A percentile compares a stretch with the other conserved stretches of the same genome.
phyloP scores from a whole-genome alignment of 75 land plant genomes.

The Sequoiadendron giganteum region DNA sequence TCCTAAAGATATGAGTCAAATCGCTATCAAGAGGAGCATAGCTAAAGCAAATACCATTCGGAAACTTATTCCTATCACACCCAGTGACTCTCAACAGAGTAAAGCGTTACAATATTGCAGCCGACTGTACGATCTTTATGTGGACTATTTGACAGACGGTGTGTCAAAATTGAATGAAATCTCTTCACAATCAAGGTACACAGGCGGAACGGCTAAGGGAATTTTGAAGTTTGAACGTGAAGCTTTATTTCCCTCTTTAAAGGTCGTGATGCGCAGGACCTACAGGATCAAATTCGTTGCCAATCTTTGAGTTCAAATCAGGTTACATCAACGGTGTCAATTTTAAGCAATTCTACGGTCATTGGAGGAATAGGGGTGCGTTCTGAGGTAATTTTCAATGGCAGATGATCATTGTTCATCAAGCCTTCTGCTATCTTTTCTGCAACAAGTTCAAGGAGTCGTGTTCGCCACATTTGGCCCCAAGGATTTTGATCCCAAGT shows the following conservation, averaged over 20 bases:
- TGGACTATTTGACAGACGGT: not conserved
- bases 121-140: not conserved
- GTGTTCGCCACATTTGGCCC: constrained; percentile 54
- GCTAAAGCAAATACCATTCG: not conserved
- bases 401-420: not conserved
- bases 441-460: constrained; percentile 51
- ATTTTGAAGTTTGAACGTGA: too few relatives aligned
- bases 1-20: not conserved
- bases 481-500: constrained; percentile 74
- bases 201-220: too few relatives aligned
- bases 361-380: too few relatives aligned
- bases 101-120: not conserved
- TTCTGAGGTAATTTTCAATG: too few relatives aligned
- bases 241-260: too few relatives aligned
- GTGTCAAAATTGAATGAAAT: not conserved
- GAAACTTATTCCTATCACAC: not conserved
- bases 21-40: not conserved
- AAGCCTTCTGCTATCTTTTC: constrained; percentile 45
- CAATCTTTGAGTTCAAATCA: too few relatives aligned
- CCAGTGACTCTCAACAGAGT: not conserved
- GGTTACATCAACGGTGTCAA: too few relatives aligned
- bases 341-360: too few relatives aligned
- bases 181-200: not conserved
- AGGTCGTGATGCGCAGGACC: too few relatives aligned
- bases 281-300: too few relatives aligned